Evolutionary conservation across 768 basidiomycete species (phyloP).

Genomic region (Collybia sordida): DNA sequence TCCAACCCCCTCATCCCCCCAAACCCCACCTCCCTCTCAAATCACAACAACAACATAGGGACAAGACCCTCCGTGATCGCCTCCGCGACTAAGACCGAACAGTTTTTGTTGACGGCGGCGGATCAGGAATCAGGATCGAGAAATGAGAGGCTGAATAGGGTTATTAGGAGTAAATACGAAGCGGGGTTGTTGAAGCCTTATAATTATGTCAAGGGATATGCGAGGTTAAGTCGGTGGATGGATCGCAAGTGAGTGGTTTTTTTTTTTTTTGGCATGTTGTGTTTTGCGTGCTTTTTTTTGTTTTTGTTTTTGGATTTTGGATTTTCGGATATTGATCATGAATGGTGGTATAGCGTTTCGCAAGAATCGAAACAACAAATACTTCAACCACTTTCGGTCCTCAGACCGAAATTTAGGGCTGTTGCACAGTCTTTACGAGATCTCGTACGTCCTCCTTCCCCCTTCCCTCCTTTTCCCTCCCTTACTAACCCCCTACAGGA

Average conservation of each 20-base stretch:
- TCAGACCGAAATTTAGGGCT: constrained; percentile 83
- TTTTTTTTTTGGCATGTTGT: not conserved
- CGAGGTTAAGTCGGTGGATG: constrained; percentile 92
- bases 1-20: too few relatives aligned
- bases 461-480: constrained; percentile 2
- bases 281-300: too few relatives aligned
- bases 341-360: constrained; percentile 86
- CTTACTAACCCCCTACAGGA: constrained; percentile 49
- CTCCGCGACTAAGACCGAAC: constrained; percentile 79
- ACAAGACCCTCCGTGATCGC: constrained; percentile 57
- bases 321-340: too few relatives aligned
- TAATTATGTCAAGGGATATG: constrained; percentile 96
- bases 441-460: constrained; percentile 46
- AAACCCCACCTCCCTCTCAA: too few relatives aligned
- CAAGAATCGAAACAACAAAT: constrained; percentile 92
- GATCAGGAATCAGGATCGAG: constrained; percentile 91
- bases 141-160: constrained; percentile 85
- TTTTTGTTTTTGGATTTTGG: too few relatives aligned
- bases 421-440: constrained; percentile 85
- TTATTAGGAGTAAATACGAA: constrained; percentile 96
- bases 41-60: too few relatives aligned
- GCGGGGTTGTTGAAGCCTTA: constrained; percentile 94
- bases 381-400: constrained; percentile 80
- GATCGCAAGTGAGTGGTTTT: constrained; percentile 67
- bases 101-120: constrained; percentile 89